Evolutionary conservation across 768 basidiomycete genomes (phyloP), one percentile per base, ranked within the genome.

Genomic region (Chlorophyllum brunneum): DNA sequence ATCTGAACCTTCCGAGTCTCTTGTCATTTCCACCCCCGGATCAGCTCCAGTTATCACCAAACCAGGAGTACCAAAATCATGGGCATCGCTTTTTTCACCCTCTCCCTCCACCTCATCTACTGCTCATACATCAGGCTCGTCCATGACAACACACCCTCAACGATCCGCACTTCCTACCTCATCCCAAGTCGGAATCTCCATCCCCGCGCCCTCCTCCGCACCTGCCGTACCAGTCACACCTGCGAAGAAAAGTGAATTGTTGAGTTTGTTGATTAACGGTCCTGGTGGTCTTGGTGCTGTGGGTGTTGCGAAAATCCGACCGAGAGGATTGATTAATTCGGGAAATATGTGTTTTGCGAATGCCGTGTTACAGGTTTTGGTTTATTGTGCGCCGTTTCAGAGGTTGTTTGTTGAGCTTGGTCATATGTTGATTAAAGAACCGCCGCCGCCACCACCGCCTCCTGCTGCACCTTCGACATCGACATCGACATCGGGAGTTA

Each of bases 341-440:
- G 95, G 95, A 0, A 99, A 99, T 68, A 86, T 98, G 85, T 99
- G 95, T 66, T 99, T 98, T 63, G 94, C 94, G 24, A 99, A 98
- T 61, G 84, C 93, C 0, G 89, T 98, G 20, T 72, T 99, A 26
- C 95, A 98, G 70, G 82, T 88, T 1, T 76, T 99, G 24, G 80
- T 95, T 0, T 95, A 93, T 67, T 92, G 88, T 59, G 77, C 80
- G n/a, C 91, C 88, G 1, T 98, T 98, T 67, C 83, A 85, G 61
- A 75, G 75, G 40, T 67, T 98, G 30, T 88, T 99, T 62, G 71
- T 69, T 18, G 85, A 88, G 56, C 71, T 98, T 2, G 86, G 80
- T 24, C 76, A 74, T 60, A 65, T 81, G 27, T 63, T 85, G 37
- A 61, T 16, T 45, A 16, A 27, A 6, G 15, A 16, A 29, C 22